Evolutionary conservation across 2,329 filamentous ascomycete species (phyloP), one percentile per base, ranked within the genome.

Genomic region (Colletotrichum orbiculare): DNA sequence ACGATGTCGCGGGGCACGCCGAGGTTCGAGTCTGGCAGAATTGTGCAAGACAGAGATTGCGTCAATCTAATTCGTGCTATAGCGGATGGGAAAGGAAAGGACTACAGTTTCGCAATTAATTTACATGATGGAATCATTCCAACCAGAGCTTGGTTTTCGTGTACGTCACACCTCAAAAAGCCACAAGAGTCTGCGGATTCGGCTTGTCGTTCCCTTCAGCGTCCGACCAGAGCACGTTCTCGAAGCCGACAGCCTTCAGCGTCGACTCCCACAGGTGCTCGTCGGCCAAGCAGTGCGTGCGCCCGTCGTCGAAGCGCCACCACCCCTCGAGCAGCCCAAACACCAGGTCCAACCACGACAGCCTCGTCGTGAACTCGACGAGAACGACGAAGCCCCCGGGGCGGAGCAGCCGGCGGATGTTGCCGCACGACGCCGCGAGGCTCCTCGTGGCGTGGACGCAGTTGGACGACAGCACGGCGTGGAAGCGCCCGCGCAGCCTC

Each of bases 401-500:
- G 5, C 54, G 45, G 4, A 58, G 17, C 11, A 49, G 37, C 45
- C 43, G 39, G 8, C 35, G 10, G 17, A 58, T 42, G 45, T 58
- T 49, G 54, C 3, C 37, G 9, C 35, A 8, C 5, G 54, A 48
- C 4, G 35, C 37, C 4, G 12, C 35, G 3, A 58, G 45, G 45
- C 34, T 35, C 15, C 12, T 48, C 1, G 54, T 58, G 37, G 54
- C 54, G 45, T 58, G 54, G 37, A 58, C 17, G 35, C 45, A 48
- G 45, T 58, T 58, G 17, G 45, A 41, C 2, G 54, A 39, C 37
- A 58, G 10, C 8, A 58, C 54, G 17, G 43, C 17, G 46, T 49
- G 35, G 45, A 17, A 49, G 8, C 15, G 35, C 8, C 46, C 45
- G 8, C 15, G 37, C 12, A 49, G 45, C 17, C 17, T 12, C 10